Conservation (phyloP, 768 basidiomycete genomes). For the Agaricus sinodeliciosus region DNA sequence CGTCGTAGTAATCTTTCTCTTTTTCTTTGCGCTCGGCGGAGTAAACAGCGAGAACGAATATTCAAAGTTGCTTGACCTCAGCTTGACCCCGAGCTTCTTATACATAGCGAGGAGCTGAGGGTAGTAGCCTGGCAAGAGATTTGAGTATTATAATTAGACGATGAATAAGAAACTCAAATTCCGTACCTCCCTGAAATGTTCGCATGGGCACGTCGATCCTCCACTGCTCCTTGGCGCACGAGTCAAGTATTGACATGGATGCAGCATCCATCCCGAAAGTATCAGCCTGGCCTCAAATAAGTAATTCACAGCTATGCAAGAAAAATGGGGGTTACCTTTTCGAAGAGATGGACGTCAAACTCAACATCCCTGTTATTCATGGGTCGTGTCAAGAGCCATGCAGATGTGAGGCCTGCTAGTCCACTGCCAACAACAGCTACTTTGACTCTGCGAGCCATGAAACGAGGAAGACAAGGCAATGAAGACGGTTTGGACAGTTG, state of each 20-base stretch:
- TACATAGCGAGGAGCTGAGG: constrained; percentile 64
- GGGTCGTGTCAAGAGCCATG: constrained; percentile 44
- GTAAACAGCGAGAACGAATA: constrained; percentile 63
- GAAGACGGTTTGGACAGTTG: neutral
- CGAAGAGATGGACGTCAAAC: constrained; percentile 68
- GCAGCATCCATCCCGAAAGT: constrained; percentile 65
- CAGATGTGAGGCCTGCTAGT: constrained; percentile 66
- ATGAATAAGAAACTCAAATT: neutral
- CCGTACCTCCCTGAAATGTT: constrained; percentile 72
- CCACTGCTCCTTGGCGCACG: constrained; percentile 33
- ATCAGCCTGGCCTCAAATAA: constrained; percentile 32
- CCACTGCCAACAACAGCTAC: constrained; percentile 71
- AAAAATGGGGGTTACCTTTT: constrained; percentile 42
- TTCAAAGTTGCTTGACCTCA: constrained; percentile 52
- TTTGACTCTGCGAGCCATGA: constrained; percentile 38
- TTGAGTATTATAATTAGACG: neutral
- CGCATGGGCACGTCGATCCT: constrained; percentile 78
- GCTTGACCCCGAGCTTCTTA: constrained; percentile 48
- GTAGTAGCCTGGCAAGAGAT: constrained; percentile 55
- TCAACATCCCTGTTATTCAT: constrained; percentile 29
- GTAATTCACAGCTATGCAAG: neutral
- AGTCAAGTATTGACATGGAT: constrained; percentile 40
- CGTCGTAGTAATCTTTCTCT: constrained; percentile 33
- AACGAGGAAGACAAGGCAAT: neutral
- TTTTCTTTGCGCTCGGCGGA: constrained; percentile 16